Base-by-base conservation (phyloP, 2,329 filamentous ascomycete species). In the Fusarium tuaranense region DNA sequence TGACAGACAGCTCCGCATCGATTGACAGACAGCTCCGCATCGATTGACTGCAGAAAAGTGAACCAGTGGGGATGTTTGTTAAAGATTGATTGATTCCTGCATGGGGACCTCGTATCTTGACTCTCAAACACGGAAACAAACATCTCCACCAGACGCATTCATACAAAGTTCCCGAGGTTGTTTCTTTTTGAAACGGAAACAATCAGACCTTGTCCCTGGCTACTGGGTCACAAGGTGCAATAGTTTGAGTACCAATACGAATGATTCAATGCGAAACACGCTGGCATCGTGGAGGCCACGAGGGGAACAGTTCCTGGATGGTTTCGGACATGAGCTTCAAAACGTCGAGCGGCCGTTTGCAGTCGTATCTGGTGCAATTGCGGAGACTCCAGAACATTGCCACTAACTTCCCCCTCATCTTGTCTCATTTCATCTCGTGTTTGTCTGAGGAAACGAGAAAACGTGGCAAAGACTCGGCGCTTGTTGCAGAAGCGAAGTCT, bases 161-260 rank as follows among this genome's bases (percentile, higher is more conserved):
- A 32, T 53, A 53, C 27, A 30, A 32, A 53, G 25, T 53, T 27
- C 44, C 38, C 41, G 44, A 25, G 22, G 22, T 2, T 34, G 27
- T 30, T 30, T 30, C 44, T 13, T 25, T 22, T 22, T 36, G 13
- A 58, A 57, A 34, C 32, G 53, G 16, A 57, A 57, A 25, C 53
- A 22, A 14, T n/a, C 16, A 18, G 16, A 14, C 55, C 34, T 48
- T 39, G 46, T 27, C 69, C 69, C 65, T 72, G 61, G 63, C 48
- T 27, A 16, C n/a, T 58, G 51, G 69, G 71, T 72, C 70, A 68
- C 44, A 55, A 34, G 68, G 38, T 55, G 36, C 62, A 62, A 32
- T 27, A 70, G 25, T 20, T 6, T 14, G 16, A 51, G 18, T 36
- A 20, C 34, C 48, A 27, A 63, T n/a, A 34, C 30, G 44, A 58